Evolutionary conservation across 2,329 filamentous ascomycete genomes (phyloP), one percentile per base, ranked within the genome.

Genomic region (Dactylellina sp.): DNA sequence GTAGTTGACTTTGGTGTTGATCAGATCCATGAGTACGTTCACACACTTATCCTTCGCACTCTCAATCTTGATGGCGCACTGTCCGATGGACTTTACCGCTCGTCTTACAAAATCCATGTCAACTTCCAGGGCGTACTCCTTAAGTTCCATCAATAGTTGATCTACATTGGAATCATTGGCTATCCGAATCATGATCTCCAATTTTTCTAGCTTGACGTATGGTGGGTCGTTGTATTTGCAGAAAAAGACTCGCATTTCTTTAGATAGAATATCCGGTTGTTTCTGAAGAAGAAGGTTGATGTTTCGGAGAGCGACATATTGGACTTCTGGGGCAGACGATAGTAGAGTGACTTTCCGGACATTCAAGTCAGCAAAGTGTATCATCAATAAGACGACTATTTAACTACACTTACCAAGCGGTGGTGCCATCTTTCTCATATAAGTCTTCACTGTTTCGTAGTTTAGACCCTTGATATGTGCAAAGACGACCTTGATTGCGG

Each of bases 211-310:
- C 82, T 99, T 99, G 79, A 99, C 89, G 81, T 99, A 99, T 20
- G 93, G 93, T 1, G 95, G 94, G 78, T 99, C 95, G 80, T 98
- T 98, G 84, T 99, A 99, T 83, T 99, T 99, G 89, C 95, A 99
- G 84, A 99, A 99, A 84, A 99, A 99, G 7, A 99, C 95, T 47
- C 95, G 89, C 79, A 99, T 88, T 82, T 99, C 95, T 82, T 98
- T 98, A 85, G 92, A 96, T 7, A 99, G 86, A 64, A 99, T 97
- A 77, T 97, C 93, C 9, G 95, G 93, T 81, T 97, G 94, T 78
- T 96, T 95, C 81, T 99, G 95, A 24, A 99, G 86, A 4, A 99
- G 85, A 35, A 99, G 87, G 78, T 99, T 95, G 79, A 99, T 99
- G 81, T 99, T 99, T 76, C 94, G 86, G 55, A 99, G 84, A 12